Evolutionary conservation across 768 basidiomycete species (phyloP), one percentile per base, ranked within the genome.

Genomic region (Coprinopsis marcescibilis): DNA sequence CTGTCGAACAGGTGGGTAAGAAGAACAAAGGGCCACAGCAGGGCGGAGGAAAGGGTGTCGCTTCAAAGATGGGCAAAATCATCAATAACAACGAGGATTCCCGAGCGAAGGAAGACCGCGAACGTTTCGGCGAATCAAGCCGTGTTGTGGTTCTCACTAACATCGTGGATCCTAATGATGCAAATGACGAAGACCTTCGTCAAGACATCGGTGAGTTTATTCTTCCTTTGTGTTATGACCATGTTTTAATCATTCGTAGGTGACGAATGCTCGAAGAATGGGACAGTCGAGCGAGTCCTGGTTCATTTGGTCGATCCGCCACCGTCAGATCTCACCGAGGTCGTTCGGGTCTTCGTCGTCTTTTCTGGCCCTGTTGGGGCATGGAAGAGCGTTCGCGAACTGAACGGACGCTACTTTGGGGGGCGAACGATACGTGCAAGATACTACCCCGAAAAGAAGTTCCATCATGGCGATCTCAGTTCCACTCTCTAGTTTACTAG

Each of bases 381-480:
- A 4, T 98, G 93, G 94, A 90, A 91, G 65, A 93, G 91, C 0
- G 89, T 94, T 2, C 79, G 91, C 39, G 92, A 95, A 61, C 73
- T 97, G 43, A 91, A 98, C 56, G 95, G 92, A 17, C 75, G 94
- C 23, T 95, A 78, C 60, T 98, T 97, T 59, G 93, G 88, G 11
- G 95, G 95, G 8, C 74, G 85, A 53, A 75, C 76, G 13, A 88
- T 95, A 24, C 72, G 85, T 35, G 91, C 91, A 33, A 71, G 85
- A 55, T 94, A 93, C 60, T 94, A 83, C 58, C 70, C 84, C 0
- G 89, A 92, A 58, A 48, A 48, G 20, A 58, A 64, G 35, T 89
- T 85, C 57, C 53, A 57, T 14, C 69, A 62, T 33, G 69, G 69
- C 39, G 68, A 75, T 50, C 63, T 87, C 46, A 77, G 86, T 53